Base-by-base conservation (phyloP, 2,329 filamentous ascomycete genomes). In the Paecilomyces formosus region DNA sequence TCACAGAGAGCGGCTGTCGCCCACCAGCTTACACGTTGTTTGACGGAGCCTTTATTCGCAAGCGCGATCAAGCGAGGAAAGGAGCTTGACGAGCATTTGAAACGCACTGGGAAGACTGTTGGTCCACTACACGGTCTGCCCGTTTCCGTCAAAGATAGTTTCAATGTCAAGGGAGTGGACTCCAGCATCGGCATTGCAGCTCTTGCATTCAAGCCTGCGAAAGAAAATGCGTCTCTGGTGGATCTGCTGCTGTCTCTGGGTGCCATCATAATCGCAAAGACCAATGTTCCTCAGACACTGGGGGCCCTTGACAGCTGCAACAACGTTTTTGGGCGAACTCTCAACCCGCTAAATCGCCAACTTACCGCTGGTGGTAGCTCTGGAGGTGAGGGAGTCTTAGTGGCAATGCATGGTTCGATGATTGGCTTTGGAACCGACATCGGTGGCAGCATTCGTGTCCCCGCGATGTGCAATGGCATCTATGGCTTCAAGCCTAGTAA, bases 201-300 rank as follows among this genome's bases (percentile, higher is more conserved):
- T 0, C 80, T 87, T 58, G 83, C 86, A 3, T 79, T 81, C 45
- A 77, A 86, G 53, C 85, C 87, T 0, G 84, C 81, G 13, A 69
- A 72, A 31, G 70, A 78, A 61, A 82, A 88, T 67, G 79, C 83
- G 0, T 78, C 80, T 0, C 73, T 88, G 6, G 82, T 88, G 0
- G 77, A 82, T 8, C 74, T 88, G 0, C 71, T 90, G 3, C 72
- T 82, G 26, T 76, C 78, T 18, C 76, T 85, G 0, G 88, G 88
- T 1, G 87, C 87, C 0, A 78, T 90, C 0, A 73, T 87, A n/a
- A 87, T 89, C 63, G 80, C 83, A 63, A 89, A 89, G 72, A 89
- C 87, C 0, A 89, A 88, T 64, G 76, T 89, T 1, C 86, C 87
- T 1, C 82, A 85, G 61, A 82, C 81, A 0, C 70, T 85, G 58